A percentile compares a stretch with the other conserved stretches of the same genome.
phyloP scores from a whole-genome alignment of 306 rosid genomes.

The Glycine tomentella region DNA sequence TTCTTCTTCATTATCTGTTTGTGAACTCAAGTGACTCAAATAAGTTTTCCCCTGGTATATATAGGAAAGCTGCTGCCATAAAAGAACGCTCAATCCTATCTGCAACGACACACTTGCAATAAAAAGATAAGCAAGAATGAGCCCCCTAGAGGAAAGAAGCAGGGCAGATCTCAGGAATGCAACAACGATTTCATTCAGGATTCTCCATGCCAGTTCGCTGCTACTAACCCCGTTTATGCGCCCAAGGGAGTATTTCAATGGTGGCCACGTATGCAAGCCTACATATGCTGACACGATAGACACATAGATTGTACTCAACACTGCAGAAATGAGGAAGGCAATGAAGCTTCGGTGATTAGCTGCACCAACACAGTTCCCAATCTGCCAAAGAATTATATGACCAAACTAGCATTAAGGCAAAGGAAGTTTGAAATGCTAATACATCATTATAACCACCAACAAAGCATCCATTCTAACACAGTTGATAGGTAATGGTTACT shows the following conservation, averaged over 20 bases:
- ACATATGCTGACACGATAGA: slow-evolving; percentile 68
- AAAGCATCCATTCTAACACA: slow-evolving; percentile 15
- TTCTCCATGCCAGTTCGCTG: slow-evolving; percentile 45
- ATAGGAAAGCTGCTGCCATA: slow-evolving; percentile 90
- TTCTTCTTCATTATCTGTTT: slow-evolving; percentile 52
- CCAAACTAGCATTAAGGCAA: slow-evolving; percentile 31
- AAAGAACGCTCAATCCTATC: slow-evolving; percentile 77
- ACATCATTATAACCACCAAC: neutral
- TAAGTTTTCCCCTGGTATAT: slow-evolving; percentile 84
- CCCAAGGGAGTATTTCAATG: slow-evolving; percentile 43
- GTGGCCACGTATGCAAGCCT: slow-evolving; percentile 67
- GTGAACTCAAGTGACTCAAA: slow-evolving; percentile 66
- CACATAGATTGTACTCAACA: slow-evolving; percentile 70
- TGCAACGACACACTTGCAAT: slow-evolving; percentile 74
- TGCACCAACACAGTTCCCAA: slow-evolving; percentile 98
- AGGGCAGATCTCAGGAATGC: slow-evolving; percentile 67
- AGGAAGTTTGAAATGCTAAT: slow-evolving; percentile 7
- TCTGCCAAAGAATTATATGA: slow-evolving; percentile 66
- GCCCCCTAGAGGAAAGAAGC: slow-evolving; percentile 75
- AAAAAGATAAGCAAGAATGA: slow-evolving; percentile 77
- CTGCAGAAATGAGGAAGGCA: slow-evolving; percentile 83
- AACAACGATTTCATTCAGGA: slow-evolving; percentile 49
- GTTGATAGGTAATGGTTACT: slow-evolving; percentile 12
- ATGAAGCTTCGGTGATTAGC: slow-evolving; percentile 85
- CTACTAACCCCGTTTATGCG: slow-evolving; percentile 42